phyloP scores from a whole-genome alignment of 2,329 filamentous ascomycete species.

The Penicillium sp. region DNA sequence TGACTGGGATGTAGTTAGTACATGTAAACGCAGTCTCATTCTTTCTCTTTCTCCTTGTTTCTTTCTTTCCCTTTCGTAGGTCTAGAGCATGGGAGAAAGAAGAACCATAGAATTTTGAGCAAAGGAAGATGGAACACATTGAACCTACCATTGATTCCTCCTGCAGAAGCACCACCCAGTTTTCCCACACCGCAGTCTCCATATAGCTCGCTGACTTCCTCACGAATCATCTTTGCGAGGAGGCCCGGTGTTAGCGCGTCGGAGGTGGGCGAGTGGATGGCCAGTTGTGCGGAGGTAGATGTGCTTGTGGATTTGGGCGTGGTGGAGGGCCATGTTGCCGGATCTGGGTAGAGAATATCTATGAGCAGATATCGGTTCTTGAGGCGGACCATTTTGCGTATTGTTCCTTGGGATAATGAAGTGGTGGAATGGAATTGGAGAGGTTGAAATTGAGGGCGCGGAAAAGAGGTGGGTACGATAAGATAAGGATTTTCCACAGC shows the following conservation, averaged over 20 bases:
- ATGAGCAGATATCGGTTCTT: slow-evolving; percentile 97
- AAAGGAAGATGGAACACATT: slow-evolving; percentile 11
- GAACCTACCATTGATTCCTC: slow-evolving; percentile 64
- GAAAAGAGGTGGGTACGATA: slow-evolving; percentile 1
- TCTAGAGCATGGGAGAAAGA: background rate
- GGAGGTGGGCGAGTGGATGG: slow-evolving; percentile 76
- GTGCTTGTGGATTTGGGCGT: slow-evolving; percentile 22
- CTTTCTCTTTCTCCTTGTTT: background rate
- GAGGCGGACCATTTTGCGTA: slow-evolving; percentile 78
- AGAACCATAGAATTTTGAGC: background rate
- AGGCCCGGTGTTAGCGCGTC: slow-evolving; percentile 66
- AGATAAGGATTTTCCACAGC: background rate
- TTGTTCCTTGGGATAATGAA: background rate
- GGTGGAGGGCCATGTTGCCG: slow-evolving; percentile 40
- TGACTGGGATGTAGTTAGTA: slow-evolving; percentile 53
- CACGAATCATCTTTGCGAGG: slow-evolving; percentile 68
- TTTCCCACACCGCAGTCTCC: slow-evolving; percentile 77
- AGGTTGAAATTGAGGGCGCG: background rate
- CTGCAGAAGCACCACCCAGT: slow-evolving; percentile 63
- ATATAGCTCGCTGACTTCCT: slow-evolving; percentile 71
- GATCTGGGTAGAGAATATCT: slow-evolving; percentile 81
- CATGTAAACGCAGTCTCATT: background rate
- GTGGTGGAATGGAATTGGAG: background rate
- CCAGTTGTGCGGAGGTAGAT: slow-evolving; percentile 59
- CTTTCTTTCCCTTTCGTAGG: background rate